Conservation (phyloP, 2,329 filamentous ascomycete species). For the Diaporthe ampelina region DNA sequence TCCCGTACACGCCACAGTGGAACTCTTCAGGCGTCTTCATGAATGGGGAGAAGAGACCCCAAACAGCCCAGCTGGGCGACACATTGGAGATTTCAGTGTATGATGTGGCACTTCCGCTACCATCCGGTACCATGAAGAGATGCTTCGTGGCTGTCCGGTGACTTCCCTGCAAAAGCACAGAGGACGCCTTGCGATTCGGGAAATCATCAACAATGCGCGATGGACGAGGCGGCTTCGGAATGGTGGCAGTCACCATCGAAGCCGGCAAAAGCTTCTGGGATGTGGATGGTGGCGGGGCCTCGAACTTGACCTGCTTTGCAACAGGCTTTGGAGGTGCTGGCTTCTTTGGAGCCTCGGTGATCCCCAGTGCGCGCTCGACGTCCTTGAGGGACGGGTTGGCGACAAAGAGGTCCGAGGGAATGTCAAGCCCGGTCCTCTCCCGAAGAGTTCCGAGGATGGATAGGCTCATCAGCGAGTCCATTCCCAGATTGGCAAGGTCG, state of each 20-base stretch:
- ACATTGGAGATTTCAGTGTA: slow-evolving; percentile 73
- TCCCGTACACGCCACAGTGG: slow-evolving; percentile 75
- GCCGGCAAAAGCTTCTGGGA: slow-evolving; percentile 47
- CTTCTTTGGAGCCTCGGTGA: slow-evolving; percentile 58
- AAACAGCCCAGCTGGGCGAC: slow-evolving; percentile 60
- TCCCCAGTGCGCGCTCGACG: slow-evolving; percentile 74
- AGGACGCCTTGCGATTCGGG: slow-evolving; percentile 64
- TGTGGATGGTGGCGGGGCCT: slow-evolving; percentile 26
- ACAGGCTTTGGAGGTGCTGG: slow-evolving; percentile 45
- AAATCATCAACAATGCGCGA: slow-evolving; percentile 57
- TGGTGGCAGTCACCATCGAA: slow-evolving; percentile 54
- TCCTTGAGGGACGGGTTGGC: slow-evolving; percentile 74
- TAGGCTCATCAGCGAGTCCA: slow-evolving; percentile 71
- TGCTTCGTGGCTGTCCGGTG: slow-evolving; percentile 61
- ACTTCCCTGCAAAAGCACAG: slow-evolving; percentile 64
- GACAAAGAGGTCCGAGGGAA: slow-evolving; percentile 72
- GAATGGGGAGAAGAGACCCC: slow-evolving; percentile 77
- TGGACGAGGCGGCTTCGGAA: slow-evolving; percentile 58
- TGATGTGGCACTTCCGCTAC: slow-evolving; percentile 74
- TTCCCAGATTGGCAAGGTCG: slow-evolving; percentile 68
- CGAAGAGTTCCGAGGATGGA: slow-evolving; percentile 68
- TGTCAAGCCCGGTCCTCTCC: slow-evolving; percentile 65
- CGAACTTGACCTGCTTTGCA: slow-evolving; percentile 50
- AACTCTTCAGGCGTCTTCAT: slow-evolving; percentile 78
- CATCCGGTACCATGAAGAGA: slow-evolving; percentile 69